These are phyloP conservation scores for Annulohypoxylon nitens DNA, from an alignment of 495 filamentous ascomycete genomes.

Conservation along the genomic window DNA sequence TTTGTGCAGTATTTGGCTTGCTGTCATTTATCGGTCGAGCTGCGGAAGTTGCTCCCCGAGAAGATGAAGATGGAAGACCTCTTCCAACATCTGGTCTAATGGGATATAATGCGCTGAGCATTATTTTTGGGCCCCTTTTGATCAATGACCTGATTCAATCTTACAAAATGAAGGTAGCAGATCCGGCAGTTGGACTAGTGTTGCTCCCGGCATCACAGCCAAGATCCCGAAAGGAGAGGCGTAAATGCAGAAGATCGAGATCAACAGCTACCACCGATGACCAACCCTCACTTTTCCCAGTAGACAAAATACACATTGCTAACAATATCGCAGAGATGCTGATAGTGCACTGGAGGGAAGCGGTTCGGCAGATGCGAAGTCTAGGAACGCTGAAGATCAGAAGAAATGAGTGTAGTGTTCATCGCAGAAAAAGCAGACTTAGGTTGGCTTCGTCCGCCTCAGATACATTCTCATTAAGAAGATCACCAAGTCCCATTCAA, in stretches of 20 bases:
- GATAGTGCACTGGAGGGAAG: conserved; percentile 69
- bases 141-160: conserved; percentile 67
- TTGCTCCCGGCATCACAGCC: conserved; percentile 53
- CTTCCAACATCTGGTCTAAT: conserved; percentile 65
- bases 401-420: conserved; percentile 15
- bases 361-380: conserved; percentile 66
- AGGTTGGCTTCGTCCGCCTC: conserved; percentile 47
- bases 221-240: conserved; percentile 55
- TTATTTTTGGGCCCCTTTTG: conserved; percentile 74
- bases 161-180: conserved; percentile 56
- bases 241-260: conserved; percentile 27
- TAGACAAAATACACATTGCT: conserved; percentile 66
- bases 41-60: conserved; percentile 62
- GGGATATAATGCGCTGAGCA: conserved; percentile 72
- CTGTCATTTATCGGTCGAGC: conserved; percentile 67
- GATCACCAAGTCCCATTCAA: conserved; percentile 52
- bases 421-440: conserved; percentile 3
- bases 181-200: conserved; percentile 55
- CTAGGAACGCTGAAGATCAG: conserved; percentile 51
- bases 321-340: conserved; percentile 70
- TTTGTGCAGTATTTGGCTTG: conserved; percentile 75
- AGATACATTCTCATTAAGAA: conserved; percentile 46
- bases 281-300: conserved; percentile 29
- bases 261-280: conserved; percentile 23
- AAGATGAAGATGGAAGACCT: conserved; percentile 62